These are phyloP conservation scores for Hanseniaspora meyeri DNA, from an alignment of 805 yeast species.

Conservation along the genomic window DNA sequence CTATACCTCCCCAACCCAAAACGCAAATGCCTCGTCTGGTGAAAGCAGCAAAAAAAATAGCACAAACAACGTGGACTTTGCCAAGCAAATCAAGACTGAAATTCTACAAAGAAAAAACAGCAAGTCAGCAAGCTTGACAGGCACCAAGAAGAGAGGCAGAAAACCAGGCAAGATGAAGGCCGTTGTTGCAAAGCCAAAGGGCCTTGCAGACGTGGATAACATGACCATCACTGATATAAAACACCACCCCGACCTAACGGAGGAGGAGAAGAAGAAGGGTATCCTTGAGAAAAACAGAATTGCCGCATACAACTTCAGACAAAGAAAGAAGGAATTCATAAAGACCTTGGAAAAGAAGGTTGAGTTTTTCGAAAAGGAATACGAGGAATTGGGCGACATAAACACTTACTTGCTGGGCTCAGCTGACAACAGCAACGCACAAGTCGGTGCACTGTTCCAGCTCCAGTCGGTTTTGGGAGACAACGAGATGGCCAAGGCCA, in stretches of 20 bases:
- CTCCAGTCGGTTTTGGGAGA: background rate
- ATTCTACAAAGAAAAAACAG: background rate
- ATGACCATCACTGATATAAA: conserved; percentile 4
- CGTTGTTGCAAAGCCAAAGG: background rate
- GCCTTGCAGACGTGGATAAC: conserved; percentile 2
- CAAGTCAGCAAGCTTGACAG: background rate
- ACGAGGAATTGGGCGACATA: conserved; percentile 41
- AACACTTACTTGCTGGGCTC: background rate
- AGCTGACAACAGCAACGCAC: background rate
- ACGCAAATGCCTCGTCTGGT: background rate
- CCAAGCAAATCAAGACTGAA: conserved; percentile 3
- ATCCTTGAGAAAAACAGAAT: conserved; percentile 83
- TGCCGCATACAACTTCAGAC: conserved; percentile 92
- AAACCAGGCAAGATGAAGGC: conserved; percentile 8
- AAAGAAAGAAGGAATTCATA: conserved; percentile 80
- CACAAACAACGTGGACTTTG: background rate
- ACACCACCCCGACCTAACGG: conserved; percentile 33
- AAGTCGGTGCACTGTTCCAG: background rate
- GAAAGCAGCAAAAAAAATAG: background rate
- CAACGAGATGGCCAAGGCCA: background rate
- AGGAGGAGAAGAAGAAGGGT: conserved; percentile 56
- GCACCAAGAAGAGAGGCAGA: conserved; percentile 8
- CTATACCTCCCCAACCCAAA: background rate
- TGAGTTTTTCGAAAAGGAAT: conserved; percentile 55
- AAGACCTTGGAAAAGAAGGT: conserved; percentile 73